Conservation (phyloP, 108 stramenopile species). For the Conticribra guillardii region DNA sequence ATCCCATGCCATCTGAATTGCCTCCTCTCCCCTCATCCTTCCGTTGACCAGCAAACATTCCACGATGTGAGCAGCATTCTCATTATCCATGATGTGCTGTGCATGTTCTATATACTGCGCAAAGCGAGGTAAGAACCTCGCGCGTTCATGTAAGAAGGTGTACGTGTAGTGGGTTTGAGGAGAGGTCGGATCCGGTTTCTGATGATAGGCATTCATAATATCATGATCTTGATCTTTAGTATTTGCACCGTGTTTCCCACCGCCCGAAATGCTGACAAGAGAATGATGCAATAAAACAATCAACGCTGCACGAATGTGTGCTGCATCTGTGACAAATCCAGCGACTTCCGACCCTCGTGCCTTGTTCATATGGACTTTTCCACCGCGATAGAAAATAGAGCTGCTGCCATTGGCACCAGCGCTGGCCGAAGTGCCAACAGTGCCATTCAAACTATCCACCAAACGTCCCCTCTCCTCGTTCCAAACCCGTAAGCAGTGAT, state of each 20-base stretch:
- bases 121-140: slow-evolving; percentile 65
- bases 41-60: slow-evolving; percentile 69
- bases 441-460: slow-evolving; percentile 31
- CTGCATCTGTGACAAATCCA: slow-evolving; percentile 52
- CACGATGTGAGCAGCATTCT: slow-evolving; percentile 60
- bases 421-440: no score
- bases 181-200: slow-evolving; percentile 24
- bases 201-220: not conserved
- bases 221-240: not conserved
- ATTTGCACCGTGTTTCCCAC: not conserved
- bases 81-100: slow-evolving; percentile 49
- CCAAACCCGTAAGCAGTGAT: slow-evolving; percentile 46
- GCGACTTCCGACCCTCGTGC: slow-evolving; percentile 45
- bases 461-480: slow-evolving; percentile 48
- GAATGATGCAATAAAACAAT: slow-evolving; percentile 78
- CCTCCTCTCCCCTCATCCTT: slow-evolving; percentile 67
- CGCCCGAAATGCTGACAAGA: slow-evolving; percentile 36
- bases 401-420: not conserved
- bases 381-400: slow-evolving; percentile 8
- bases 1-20: slow-evolving; percentile 56
- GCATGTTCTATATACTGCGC: slow-evolving; percentile 70
- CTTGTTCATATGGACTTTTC: slow-evolving; percentile 45
- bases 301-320: slow-evolving; percentile 68
- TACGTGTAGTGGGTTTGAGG: slow-evolving; percentile 54
- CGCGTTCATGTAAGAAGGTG: slow-evolving; percentile 55